phyloP scores from a whole-genome alignment of 169 alveolate species.

The Plasmodium knowlesi region DNA sequence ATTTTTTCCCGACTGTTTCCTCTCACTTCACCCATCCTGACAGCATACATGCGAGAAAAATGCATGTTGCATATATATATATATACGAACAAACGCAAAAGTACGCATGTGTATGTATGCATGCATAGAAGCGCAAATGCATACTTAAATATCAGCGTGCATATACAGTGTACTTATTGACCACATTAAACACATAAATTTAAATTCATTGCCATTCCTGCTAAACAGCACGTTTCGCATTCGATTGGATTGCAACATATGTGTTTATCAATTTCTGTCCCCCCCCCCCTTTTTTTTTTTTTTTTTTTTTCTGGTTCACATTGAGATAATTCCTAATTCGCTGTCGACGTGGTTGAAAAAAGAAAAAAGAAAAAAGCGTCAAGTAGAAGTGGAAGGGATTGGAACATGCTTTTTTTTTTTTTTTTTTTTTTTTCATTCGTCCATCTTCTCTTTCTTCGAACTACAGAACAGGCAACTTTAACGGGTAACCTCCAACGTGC shows the following conservation, averaged over 20 bases:
- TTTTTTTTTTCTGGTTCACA: neutral
- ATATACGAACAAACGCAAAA: neutral
- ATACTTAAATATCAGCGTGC: neutral
- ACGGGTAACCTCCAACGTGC: neutral
- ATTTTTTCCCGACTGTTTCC: neutral
- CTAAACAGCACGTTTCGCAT: neutral
- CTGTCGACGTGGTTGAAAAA: neutral
- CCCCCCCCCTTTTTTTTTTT: neutral
- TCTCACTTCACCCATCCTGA: neutral
- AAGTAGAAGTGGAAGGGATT: neutral
- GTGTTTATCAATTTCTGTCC: neutral
- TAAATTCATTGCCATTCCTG: neutral
- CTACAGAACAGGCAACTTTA: neutral
- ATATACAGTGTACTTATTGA: neutral
- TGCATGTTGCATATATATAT: neutral
- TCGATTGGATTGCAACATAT: neutral
- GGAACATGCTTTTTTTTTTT: neutral
- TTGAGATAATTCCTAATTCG: neutral
- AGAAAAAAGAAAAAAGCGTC: neutral
- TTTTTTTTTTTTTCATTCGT: neutral
- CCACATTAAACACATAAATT: neutral
- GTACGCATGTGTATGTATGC: neutral
- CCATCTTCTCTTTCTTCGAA: neutral
- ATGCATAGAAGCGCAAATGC: neutral
- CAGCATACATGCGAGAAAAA: neutral